Conservation (phyloP, 192 early-diverging fungal species). For the Funneliformis geosporum region DNA sequence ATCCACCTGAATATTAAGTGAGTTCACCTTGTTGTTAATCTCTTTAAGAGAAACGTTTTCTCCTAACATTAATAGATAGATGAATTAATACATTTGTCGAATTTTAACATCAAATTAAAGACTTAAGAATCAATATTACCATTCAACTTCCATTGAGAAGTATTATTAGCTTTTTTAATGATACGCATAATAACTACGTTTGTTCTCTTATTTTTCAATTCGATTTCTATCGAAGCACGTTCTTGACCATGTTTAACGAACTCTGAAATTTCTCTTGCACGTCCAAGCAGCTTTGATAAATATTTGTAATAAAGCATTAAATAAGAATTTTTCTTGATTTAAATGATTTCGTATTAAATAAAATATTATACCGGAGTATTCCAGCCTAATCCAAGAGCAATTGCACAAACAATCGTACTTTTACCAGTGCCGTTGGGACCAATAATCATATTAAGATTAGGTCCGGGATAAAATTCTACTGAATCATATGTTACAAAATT, state of each 20-base stretch:
- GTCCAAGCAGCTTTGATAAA: slow-evolving; percentile 65
- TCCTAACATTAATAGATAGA: slow-evolving; percentile 45
- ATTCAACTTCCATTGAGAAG: slow-evolving; percentile 79
- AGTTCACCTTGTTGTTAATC: slow-evolving; percentile 60
- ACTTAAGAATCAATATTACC: slow-evolving; percentile 47
- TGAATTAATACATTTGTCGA: neutral
- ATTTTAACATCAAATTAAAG: neutral
- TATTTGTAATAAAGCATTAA: neutral
- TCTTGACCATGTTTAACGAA: slow-evolving; percentile 90
- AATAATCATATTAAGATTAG: slow-evolving; percentile 97
- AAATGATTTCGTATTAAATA: neutral
- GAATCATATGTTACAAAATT: slow-evolving; percentile 97
- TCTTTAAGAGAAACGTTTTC: slow-evolving; percentile 59
- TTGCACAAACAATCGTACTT: slow-evolving; percentile 91
- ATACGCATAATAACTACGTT: slow-evolving; percentile 62
- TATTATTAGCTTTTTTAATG: slow-evolving; percentile 65
- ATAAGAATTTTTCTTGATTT: neutral
- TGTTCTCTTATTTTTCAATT: slow-evolving; percentile 60
- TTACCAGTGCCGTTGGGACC: slow-evolving; percentile 98
- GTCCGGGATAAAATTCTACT: slow-evolving; percentile 84
- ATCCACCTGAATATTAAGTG: slow-evolving; percentile 88
- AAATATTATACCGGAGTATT: slow-evolving; percentile 51
- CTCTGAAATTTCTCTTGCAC: slow-evolving; percentile 87
- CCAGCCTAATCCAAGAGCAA: slow-evolving; percentile 92
- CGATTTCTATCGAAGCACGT: slow-evolving; percentile 82